Base-by-base conservation (phyloP, 169 alveolate species). In the Cryptosporidium parvum region DNA sequence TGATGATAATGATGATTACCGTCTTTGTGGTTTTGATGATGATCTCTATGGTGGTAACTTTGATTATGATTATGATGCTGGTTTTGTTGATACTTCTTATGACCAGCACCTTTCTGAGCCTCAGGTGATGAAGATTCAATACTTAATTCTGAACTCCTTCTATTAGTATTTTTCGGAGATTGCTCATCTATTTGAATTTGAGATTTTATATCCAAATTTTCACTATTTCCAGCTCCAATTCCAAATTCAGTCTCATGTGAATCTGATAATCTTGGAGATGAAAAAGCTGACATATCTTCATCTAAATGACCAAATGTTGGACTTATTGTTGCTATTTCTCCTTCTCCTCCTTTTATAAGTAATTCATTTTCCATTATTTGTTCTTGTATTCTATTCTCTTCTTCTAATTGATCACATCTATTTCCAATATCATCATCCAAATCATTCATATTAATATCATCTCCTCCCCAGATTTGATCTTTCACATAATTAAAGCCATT, bases 391-490 rank as follows among this genome's bases (percentile, higher is more conserved):
- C 37, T 23, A 23, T 69, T 37, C 29, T 39, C n/a, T 21, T 8
- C 75, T 16, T 9, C 75, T 37, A 6, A 45, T 39, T 37, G 23
- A 42, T 37, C 7, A n/a, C 16, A n/a, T 21, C 42, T 26, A 21
- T 23, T 23, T 12, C 0, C 42, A 14, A 3, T 45, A 70, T 23
- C 48, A 70, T 44, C 51, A 48, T 52, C 21, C n/a, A 51, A 23
- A 0, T 51, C 42, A 56, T 23, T 37, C 37, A 56, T n/a, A 10
- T 29, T 14, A n/a, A 51, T 59, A 18, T 52, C 71, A 35, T 73
- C 80, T 7, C 68, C 72, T 35, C 75, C 80, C 89, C 89, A 80
- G 21, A 80, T 62, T 33, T 26, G 26, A 42, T 62, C 56, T 56
- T 48, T 59, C 26, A 80, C 26, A 35, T 69, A 85, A 62, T 70